Evolutionary conservation across 2,329 filamentous ascomycete species (phyloP).

Genomic region (Alternaria gaisen): DNA sequence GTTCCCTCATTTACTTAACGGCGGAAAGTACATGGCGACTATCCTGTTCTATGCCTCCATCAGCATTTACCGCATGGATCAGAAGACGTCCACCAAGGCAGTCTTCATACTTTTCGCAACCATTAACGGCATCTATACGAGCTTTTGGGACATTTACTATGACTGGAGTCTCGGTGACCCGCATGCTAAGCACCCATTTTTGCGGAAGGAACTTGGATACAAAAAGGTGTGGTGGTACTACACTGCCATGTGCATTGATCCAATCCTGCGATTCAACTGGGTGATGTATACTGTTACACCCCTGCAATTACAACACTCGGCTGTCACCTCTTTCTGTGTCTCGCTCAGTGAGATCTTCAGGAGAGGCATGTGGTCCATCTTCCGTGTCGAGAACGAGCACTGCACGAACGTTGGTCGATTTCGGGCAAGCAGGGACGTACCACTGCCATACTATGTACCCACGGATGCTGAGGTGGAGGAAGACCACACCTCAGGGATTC

Average conservation of each 20-base stretch:
- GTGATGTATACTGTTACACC: slow-evolving; percentile 90
- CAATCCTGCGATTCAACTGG: slow-evolving; percentile 90
- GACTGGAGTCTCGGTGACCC: slow-evolving; percentile 93
- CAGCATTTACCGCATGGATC: slow-evolving; percentile 82
- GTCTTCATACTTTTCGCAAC: slow-evolving; percentile 81
- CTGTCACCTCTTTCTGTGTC: slow-evolving; percentile 80
- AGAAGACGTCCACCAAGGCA: slow-evolving; percentile 66
- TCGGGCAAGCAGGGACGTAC: slow-evolving; percentile 87
- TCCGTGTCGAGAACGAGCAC: slow-evolving; percentile 98
- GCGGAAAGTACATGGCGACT: slow-evolving; percentile 87
- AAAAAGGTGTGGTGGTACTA: slow-evolving; percentile 88
- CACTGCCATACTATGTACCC: slow-evolving; percentile 76
- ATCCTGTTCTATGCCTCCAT: slow-evolving; percentile 81
- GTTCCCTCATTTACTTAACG: slow-evolving; percentile 93
- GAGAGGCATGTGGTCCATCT: slow-evolving; percentile 87
- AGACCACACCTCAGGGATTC: slow-evolving; percentile 10
- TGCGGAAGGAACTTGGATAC: slow-evolving; percentile 79
- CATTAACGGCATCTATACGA: slow-evolving; percentile 85
- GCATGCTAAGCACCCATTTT: slow-evolving; percentile 67
- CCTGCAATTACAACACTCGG: slow-evolving; percentile 81
- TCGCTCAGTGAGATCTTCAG: slow-evolving; percentile 81
- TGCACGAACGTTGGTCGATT: slow-evolving; percentile 83
- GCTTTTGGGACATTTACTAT: slow-evolving; percentile 94
- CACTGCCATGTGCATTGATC: slow-evolving; percentile 80
- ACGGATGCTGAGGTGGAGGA: slow-evolving; percentile 21